phyloP scores from a whole-genome alignment of 768 basidiomycete genomes.

The Amanita pallidorosea region DNA sequence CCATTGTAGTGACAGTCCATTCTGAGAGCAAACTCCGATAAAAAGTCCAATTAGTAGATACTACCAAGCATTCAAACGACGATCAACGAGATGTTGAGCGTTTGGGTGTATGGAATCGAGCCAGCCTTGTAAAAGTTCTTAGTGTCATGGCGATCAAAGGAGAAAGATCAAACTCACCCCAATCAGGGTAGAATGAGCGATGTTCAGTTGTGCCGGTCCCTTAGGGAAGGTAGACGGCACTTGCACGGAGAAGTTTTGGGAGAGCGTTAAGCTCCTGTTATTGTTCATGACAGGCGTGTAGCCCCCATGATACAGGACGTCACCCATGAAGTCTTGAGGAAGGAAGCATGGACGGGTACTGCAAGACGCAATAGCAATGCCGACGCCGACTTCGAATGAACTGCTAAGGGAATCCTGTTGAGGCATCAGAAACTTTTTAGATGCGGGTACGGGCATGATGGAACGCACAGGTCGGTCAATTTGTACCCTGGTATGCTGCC shows the following conservation, averaged over 20 bases:
- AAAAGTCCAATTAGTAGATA: background rate
- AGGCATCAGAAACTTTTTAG: background rate
- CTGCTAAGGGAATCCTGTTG: slow-evolving; percentile 24
- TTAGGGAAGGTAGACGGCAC: slow-evolving; percentile 18
- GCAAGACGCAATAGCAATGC: slow-evolving; percentile 32
- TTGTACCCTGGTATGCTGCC: slow-evolving; percentile 29
- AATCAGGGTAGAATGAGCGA: slow-evolving; percentile 25
- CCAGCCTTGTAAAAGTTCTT: background rate
- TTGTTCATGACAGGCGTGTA: slow-evolving; percentile 26
- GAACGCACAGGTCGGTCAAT: slow-evolving; percentile 35
- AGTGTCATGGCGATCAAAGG: background rate
- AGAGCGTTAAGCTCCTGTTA: slow-evolving; percentile 17
- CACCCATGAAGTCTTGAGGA: slow-evolving; percentile 22
- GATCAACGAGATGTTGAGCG: background rate
- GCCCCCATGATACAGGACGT: slow-evolving; percentile 35
- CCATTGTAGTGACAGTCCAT: background rate
- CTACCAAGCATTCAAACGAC: background rate
- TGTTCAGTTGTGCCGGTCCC: slow-evolving; percentile 24
- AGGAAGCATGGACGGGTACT: slow-evolving; percentile 12
- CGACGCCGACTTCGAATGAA: slow-evolving; percentile 33
- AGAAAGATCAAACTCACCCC: slow-evolving; percentile 23
- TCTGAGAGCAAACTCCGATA: background rate
- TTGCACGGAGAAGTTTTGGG: slow-evolving; percentile 34
- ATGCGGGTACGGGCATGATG: background rate
- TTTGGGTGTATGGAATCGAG: background rate